Evolutionary conservation across 306 rosid species (phyloP).

Genomic region (Prunus campanulata): DNA sequence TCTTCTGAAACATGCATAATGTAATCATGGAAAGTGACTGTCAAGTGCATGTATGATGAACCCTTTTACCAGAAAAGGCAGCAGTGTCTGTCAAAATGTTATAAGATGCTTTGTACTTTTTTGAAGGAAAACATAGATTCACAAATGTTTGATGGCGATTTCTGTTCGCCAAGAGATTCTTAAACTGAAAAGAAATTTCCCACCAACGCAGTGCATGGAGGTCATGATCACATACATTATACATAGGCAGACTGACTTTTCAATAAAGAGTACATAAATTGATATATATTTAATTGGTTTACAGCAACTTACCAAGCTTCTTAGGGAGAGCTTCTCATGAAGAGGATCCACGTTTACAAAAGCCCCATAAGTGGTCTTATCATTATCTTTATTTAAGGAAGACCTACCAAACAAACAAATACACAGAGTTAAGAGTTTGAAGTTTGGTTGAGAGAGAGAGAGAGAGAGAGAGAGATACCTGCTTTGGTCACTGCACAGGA

Average conservation of each 20-base stretch:
- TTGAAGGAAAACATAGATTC: neutral
- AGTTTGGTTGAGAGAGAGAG: neutral
- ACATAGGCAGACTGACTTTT: neutral
- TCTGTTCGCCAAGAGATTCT: neutral
- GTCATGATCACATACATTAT: neutral
- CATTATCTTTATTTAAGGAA: constrained; percentile 58
- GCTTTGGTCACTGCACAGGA: constrained; percentile 75
- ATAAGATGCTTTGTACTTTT: no score
- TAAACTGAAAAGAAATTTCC: neutral
- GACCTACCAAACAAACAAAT: constrained; percentile 37
- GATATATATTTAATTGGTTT: neutral
- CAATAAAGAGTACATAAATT: neutral
- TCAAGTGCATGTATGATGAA: no score
- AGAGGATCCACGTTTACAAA: constrained; percentile 63
- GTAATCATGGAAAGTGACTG: no score
- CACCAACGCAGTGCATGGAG: neutral
- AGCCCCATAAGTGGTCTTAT: constrained; percentile 58
- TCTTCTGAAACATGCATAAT: neutral
- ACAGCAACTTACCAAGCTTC: constrained; percentile 63
- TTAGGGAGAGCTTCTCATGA: constrained; percentile 50
- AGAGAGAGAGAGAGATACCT: constrained; percentile 34
- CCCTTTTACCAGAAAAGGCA: neutral
- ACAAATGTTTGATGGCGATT: neutral
- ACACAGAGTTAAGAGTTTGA: neutral
- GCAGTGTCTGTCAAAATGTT: neutral